A percentile compares a stretch with the other conserved stretches of the same genome.
Conservation (phyloP, 371 early-diverging fungal species). For the Mortierella sp. region DNA sequence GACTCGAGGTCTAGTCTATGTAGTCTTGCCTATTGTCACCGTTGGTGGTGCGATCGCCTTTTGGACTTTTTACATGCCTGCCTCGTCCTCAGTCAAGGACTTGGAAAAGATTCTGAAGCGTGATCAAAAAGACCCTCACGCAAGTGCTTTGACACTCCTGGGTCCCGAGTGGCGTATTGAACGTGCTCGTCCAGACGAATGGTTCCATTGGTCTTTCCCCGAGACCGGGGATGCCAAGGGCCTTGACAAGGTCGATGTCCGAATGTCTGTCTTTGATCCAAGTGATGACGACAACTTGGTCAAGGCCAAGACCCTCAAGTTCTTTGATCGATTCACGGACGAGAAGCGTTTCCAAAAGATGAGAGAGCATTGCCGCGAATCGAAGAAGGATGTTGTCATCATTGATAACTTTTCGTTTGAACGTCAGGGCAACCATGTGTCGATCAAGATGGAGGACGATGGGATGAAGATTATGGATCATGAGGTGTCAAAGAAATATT, state of each 20-base stretch:
- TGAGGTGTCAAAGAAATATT: slow-evolving; percentile 35
- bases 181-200: slow-evolving; percentile 33
- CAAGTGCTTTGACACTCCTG: slow-evolving; percentile 18
- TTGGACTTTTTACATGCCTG: slow-evolving; percentile 34
- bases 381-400: neutral
- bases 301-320: slow-evolving; percentile 24
- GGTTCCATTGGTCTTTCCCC: slow-evolving; percentile 48
- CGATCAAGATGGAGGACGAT: slow-evolving; percentile 39
- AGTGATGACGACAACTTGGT: slow-evolving; percentile 21
- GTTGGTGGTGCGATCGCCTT: slow-evolving; percentile 35
- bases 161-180: slow-evolving; percentile 44
- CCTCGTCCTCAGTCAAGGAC: slow-evolving; percentile 29
- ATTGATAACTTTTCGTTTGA: slow-evolving; percentile 22
- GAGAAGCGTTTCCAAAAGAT: neutral
- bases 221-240: slow-evolving; percentile 6
- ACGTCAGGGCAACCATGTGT: slow-evolving; percentile 34
- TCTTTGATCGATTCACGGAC: slow-evolving; percentile 16
- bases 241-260: slow-evolving; percentile 40
- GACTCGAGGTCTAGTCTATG: slow-evolving; percentile 23
- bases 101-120: slow-evolving; percentile 39
- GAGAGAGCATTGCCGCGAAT: slow-evolving; percentile 1
- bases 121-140: slow-evolving; percentile 12
- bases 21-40: slow-evolving; percentile 24
- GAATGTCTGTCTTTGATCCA: slow-evolving; percentile 42
- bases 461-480: slow-evolving; percentile 41